These are phyloP conservation scores for Casuarina cunninghamiana DNA, from an alignment of 306 rosid genomes.

Conservation along the genomic window DNA sequence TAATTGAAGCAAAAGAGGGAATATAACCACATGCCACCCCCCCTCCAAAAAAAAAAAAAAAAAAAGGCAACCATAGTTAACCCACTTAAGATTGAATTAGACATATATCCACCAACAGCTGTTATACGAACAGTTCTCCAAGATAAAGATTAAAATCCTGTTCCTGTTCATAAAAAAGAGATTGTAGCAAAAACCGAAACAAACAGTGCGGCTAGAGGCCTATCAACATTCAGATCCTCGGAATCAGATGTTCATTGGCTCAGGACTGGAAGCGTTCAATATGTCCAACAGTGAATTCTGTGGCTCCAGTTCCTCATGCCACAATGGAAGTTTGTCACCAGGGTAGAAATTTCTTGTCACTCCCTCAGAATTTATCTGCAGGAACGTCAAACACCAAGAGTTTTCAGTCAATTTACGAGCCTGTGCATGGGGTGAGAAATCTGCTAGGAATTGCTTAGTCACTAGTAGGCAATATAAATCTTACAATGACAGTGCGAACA, in stretches of 20 bases:
- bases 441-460: not conserved
- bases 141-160: not conserved
- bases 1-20: not conserved
- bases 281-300: constrained; percentile 72
- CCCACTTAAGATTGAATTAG: constrained; percentile 11
- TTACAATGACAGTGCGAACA: constrained; percentile 88
- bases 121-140: not conserved
- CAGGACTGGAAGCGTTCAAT: constrained; percentile 54
- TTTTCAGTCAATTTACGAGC: constrained; percentile 3
- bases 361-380: constrained; percentile 89
- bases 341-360: constrained; percentile 83
- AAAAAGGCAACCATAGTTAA: not conserved
- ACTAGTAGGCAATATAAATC: constrained; percentile 13
- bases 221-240: constrained; percentile 3
- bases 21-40: not conserved
- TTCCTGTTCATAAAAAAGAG: constrained; percentile 8
- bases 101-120: constrained; percentile 21
- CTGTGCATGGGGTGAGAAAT: not conserved
- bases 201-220: constrained; percentile 21
- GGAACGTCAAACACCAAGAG: constrained; percentile 4
- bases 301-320: constrained; percentile 96
- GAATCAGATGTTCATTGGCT: constrained; percentile 77
- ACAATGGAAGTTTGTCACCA: constrained; percentile 73
- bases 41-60: no score
- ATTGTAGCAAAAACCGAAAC: not conserved